Base-by-base conservation (phyloP, 1,284 basidiomycete genomes). In the Ganoderma boninense region DNA sequence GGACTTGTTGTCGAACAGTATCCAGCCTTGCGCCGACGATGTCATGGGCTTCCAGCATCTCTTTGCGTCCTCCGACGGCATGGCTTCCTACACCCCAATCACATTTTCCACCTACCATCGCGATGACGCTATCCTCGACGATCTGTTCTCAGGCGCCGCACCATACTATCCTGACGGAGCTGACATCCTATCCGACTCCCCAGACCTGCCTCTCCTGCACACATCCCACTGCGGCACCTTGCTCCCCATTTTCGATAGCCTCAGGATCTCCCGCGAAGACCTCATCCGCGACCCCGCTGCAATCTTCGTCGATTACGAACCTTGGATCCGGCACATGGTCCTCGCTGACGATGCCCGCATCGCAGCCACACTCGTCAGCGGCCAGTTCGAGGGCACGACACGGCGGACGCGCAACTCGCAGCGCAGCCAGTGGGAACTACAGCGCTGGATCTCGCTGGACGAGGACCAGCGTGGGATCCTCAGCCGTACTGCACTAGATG, bases 371-470 rank as follows among this genome's bases (percentile, higher is more conserved):
- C 26, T 66, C n/a, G 56, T 69, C 4, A 69, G 60, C 52, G 69
- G 67, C 43, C 32, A 2, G 10, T 62, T 63, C 16, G 71, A 71
- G 29, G 60, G 69, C 29, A 71, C 63, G 13, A 61, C 66, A 4
- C 69, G 73, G 42, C 68, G 64, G 38, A 74, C 73, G 44, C 67
- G 71, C 10, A 74, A 74, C 60, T 72, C 71, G 26, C 73, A 72
- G 54, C 61, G 68, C 52, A 61, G 35, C 23, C 61, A 67, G 52
- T 32, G 26, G 64, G 64, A 66, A 26, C 23, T 40, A 6, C 61
- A 29, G 3, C 73, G 73, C 4, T 69, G 64, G 64, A 35, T 74
- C 16, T 14, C 2, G 11, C 54, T 72, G 14, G 46, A 64, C 46
- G 73, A 71, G 8, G 43, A 29, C 46, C 71, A 65, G 44, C 49